Evolutionary conservation across 768 basidiomycete species (phyloP), one percentile per base, ranked within the genome.

Genomic region (Lactifluus piperatus): DNA sequence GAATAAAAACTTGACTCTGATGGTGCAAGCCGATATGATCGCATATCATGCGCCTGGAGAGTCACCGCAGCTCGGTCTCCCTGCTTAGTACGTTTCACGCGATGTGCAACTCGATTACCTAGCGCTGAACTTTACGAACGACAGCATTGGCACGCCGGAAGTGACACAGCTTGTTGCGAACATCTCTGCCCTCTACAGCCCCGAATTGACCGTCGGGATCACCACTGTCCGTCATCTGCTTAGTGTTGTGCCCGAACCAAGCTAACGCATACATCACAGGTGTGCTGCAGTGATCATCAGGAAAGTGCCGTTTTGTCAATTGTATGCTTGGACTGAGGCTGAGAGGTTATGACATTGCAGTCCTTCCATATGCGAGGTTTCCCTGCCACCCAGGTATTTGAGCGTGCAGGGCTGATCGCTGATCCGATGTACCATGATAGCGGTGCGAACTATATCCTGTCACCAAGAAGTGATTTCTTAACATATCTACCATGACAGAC

Each of bases 21-120:
- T 94, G 81, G 77, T 94, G 50, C 94, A 95, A 70, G 89, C 89
- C 0, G 94, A 97, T 66, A 95, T 95, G 94, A 78, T 90, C 43
- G 94, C 83, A 0, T 95, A 93, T 69, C 90, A 84, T 61, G 83
- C 75, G 20, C 81, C 83, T 0, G 80, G 79, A 27, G 94, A 97
- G 72, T 89, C 90, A 13, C 70, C 80, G 2, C 94, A 97, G 68
- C 79, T 97, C 9, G 92, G 88, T 18, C 78, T 94, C 34, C 91
- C 94, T 9, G 78, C 79, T 24, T 62, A 66, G 89, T 92, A 51
- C 52, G 82, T 75, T 16, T 49, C 24, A 5, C 49, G 44, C 22
- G 13, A 10, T 26, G 29, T 26, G 11, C 27, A 32, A 27, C 16
- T 14, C 6, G 22, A 22, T n/a, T 45, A 2, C 14, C 10, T 13